Base-by-base conservation (phyloP, 2,329 filamentous ascomycete species). In the Neofusicoccum laricinum region DNA sequence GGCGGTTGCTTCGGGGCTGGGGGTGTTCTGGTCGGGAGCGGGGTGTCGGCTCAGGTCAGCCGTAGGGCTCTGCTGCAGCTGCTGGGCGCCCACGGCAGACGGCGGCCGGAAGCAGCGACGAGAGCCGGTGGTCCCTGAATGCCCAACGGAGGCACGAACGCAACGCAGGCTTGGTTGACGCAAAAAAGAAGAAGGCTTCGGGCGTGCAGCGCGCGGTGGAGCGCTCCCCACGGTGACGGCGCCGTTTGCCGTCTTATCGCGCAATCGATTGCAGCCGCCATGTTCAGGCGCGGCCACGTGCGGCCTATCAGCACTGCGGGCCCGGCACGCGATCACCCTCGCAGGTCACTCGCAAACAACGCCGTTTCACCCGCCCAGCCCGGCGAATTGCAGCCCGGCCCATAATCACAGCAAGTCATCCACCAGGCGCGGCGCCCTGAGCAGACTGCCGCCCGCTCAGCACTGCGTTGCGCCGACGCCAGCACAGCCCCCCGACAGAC, bases 241-340 rank as follows among this genome's bases (percentile, higher is more conserved):
- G 19, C 25, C 30, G 25, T 58, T 36, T 36, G 46, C 30, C 49
- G 30, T 59, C 55, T 59, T 59, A 59, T 59, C 55, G 55, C 36
- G 15, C 55, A 59, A 59, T 59, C 55, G 55, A 59, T 59, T 59
- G 55, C 41, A 11, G 11, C 8, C 38, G 55, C 55, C 40, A 40
- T 59, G 55, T 19, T 36, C 55, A 45, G 25, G 14, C 21, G 11
- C 8, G 41, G 55, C 40, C 55, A 46, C 55, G 40, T 59, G 55
- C 55, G 55, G 36, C 30, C 40, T 45, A 40, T 40, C 34, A 36
- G 53, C 53, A n/a, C 34, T 36, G 55, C 55, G 30, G 40, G 25
- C 55, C 50, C 53, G 53, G 53, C 55, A 59, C 40, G 55, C 55
- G 55, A 59, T 59, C 55, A 59, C 17, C 40, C 21, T 43, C 38